These are phyloP conservation scores for Porodaedalea pini DNA, from an alignment of 1,284 basidiomycete genomes.

Conservation along the genomic window DNA sequence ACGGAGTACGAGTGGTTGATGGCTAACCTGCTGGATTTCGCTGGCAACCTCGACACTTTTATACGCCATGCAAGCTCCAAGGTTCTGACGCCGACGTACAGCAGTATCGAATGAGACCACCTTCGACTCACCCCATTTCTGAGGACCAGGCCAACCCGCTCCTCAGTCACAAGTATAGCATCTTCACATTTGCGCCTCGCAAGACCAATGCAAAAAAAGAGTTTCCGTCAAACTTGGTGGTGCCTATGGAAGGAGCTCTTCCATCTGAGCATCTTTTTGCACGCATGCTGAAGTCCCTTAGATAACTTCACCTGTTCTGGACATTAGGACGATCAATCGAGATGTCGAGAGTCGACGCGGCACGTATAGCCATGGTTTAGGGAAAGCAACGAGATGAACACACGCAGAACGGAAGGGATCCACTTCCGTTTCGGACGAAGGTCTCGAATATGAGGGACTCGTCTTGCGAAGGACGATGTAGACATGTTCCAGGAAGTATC, in stretches of 20 bases:
- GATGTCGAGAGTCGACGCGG: background rate
- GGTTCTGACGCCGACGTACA: background rate
- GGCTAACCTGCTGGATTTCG: background rate
- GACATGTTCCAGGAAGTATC: background rate
- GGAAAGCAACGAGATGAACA: background rate
- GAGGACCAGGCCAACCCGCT: background rate
- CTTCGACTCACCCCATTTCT: background rate
- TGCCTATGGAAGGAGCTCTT: background rate
- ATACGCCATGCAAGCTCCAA: background rate
- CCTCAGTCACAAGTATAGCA: no score
- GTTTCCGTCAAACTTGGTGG: no score
- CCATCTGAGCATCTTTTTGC: background rate
- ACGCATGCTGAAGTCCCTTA: background rate
- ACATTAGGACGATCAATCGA: background rate
- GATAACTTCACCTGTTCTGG: background rate
- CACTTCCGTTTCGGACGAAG: background rate
- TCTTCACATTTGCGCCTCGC: no score
- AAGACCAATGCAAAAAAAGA: no score
- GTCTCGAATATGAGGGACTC: background rate
- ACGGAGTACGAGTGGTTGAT: background rate
- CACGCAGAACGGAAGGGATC: background rate
- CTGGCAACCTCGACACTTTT: background rate
- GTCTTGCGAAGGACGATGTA: background rate
- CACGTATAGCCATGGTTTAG: background rate
- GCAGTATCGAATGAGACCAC: background rate